phyloP scores from a whole-genome alignment of 805 yeast species.

The Yarrowia alimentaria region DNA sequence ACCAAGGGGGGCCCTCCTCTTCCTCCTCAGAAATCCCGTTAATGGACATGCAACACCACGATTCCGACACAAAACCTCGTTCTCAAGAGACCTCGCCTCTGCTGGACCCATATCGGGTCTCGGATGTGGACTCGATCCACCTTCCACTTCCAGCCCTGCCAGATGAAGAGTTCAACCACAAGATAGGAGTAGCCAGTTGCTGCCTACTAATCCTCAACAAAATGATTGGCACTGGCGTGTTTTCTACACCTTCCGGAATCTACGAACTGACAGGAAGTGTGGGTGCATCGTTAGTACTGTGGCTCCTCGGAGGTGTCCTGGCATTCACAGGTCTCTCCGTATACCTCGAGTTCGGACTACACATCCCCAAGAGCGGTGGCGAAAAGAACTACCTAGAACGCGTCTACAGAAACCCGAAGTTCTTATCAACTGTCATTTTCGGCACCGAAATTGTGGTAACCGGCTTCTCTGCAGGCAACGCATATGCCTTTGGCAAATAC shows the following conservation, averaged over 20 bases:
- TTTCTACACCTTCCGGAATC: constrained; percentile 64
- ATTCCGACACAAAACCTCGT: constrained; percentile 3
- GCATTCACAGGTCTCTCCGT: constrained; percentile 56
- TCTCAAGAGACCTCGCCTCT: constrained; percentile 8
- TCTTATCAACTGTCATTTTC: constrained; percentile 50
- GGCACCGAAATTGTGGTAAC: constrained; percentile 56
- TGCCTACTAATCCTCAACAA: constrained; percentile 59
- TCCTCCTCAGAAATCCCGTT: not conserved
- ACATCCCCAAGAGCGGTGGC: constrained; percentile 65
- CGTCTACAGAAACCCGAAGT: constrained; percentile 54
- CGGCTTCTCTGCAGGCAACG: constrained; percentile 62
- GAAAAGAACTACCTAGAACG: constrained; percentile 65
- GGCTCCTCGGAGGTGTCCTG: constrained; percentile 62
- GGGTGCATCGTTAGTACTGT: constrained; percentile 54
- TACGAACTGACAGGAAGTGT: constrained; percentile 57
- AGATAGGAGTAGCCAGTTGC: too few relatives aligned
- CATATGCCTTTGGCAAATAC: constrained; percentile 65
- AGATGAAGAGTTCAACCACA: too few relatives aligned
- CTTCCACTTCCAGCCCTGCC: too few relatives aligned
- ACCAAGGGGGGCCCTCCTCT: not conserved
- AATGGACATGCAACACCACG: constrained; percentile 5
- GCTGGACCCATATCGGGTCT: constrained; percentile 9
- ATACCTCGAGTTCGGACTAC: constrained; percentile 64
- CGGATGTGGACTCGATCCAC: too few relatives aligned
- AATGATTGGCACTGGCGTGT: constrained; percentile 74